Evolutionary conservation across 768 basidiomycete genomes (phyloP), one percentile per base, ranked within the genome.

Genomic region (Exidia glandulosa): DNA sequence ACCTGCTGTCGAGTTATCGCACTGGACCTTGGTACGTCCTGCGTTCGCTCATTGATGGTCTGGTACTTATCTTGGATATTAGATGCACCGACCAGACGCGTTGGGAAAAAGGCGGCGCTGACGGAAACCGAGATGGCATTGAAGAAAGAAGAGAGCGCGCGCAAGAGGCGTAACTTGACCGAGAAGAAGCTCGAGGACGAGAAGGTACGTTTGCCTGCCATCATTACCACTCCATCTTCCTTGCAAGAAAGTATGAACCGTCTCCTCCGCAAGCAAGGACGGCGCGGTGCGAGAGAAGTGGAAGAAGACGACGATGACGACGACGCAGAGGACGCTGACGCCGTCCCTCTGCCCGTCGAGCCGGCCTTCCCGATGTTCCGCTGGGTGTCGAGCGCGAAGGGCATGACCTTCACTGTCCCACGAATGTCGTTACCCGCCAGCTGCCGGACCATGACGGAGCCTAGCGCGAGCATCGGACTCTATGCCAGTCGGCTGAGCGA

Each of bases 121-220:
- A 89, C 84, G 7, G 86, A 86, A 61, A 77, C 81, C 2, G 88
- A 90, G 69, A 75, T 90, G 3, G 87, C 87, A 0, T 73, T 90
- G 2, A 79, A 85, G 41, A 77, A 86, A 23, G 88, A 91, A 65
- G 91, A 94, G 68, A 89, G 86, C 0, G 88, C 88, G 0, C 76
- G 90, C 36, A 93, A 91, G 72, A 78, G 91, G 57, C 87, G 82
- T 66, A 87, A 89, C 65, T 72, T 92, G 48, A 82, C 81, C 5
- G 88, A 91, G 71, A 90, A 90, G 74, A 88, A 87, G 70, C 75
- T 90, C 3, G 87, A 90, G 67, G 88, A 91, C 60, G 90, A 91
- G 71, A 90, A 89, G 81, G 90, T 85, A 59, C 57, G 68, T 64
- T 14, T 30, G 13, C 1, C 60, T 12, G 13, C 32, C 41, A 32